Evolutionary conservation across 1,284 basidiomycete genomes (phyloP), one percentile per base, ranked within the genome.

Genomic region (Paramarasmius palmivorus): DNA sequence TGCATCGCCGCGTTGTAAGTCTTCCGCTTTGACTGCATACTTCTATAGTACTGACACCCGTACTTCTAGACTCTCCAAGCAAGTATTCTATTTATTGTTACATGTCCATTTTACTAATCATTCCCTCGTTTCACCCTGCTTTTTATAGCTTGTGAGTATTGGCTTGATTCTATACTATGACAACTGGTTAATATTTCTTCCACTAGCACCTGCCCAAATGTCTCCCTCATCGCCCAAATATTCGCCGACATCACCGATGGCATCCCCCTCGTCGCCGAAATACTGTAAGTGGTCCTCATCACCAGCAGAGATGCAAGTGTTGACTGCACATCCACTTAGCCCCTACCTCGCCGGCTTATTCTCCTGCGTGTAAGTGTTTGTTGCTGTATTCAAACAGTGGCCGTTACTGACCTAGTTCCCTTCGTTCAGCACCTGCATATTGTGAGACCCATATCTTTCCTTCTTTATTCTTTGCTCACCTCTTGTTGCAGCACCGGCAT

Each of bases 151-250:
- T 88, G 84, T 83, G 68, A 69, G 83, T 78, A 12, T 10, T 34
- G 49, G 38, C 36, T 36, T 17, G 34, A 22, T 17, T 36, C 25
- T 35, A 55, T 26, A 32, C 6, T 12, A n/a, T 29, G 15, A 3
- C 44, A 29, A 17, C 52, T 58, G 10, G 60, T 38, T 52, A 52
- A 37, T 32, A 17, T 56, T 57, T 56, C 53, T 52, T 36, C n/a
- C n/a, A n/a, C n/a, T 61, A 82, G 83, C 89, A 54, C 84, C 89
- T 22, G 81, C 82, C 17, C 86, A 91, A 55, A 84, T 90, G 77
- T 92, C 90, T 25, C 90, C 92, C 0, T 83, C 92, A 5, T 92
- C 90, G 35, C 92, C 92, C 2, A 88, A 88, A 65, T 93, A 93
- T 69, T 93, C 92, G 25, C 89, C 90, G 5, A 91, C 89, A 0